Evolutionary conservation across 257 asterid species (phyloP).

Genomic region (Przewalskia tangutica): DNA sequence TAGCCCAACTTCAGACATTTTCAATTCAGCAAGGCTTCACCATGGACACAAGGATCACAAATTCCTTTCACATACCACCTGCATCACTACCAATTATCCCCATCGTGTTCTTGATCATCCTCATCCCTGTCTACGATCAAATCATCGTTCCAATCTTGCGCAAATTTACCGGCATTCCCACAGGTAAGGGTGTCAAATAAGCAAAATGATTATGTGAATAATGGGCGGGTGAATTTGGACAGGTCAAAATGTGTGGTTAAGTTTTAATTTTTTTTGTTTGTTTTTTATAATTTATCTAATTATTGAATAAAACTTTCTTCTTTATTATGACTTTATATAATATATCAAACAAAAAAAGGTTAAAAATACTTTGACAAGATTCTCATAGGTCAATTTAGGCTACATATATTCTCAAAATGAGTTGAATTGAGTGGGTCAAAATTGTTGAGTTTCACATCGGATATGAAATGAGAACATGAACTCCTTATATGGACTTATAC

Average conservation of each 20-base stretch:
- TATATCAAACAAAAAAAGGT: too few species aligned
- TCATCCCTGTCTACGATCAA: constrained; percentile 51
- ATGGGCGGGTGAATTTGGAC: too few species aligned
- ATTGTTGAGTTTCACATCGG: too few species aligned
- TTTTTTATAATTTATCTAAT: neutral
- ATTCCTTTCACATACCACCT: constrained; percentile 44
- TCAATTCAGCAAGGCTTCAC: constrained; percentile 60
- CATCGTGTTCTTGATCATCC: constrained; percentile 31
- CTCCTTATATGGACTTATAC: too few species aligned
- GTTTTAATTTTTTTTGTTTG: neutral
- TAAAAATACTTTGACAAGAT: too few species aligned
- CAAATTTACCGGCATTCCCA: constrained; percentile 48
- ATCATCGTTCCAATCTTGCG: constrained; percentile 42
- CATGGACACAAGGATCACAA: constrained; percentile 49
- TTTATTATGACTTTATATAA: too few species aligned
- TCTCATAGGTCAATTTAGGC: too few species aligned
- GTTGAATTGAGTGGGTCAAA: neutral
- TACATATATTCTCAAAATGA: neutral
- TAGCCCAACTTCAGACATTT: constrained; percentile 80
- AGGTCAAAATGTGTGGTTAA: neutral
- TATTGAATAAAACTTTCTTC: neutral
- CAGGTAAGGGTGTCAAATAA: constrained; percentile 20
- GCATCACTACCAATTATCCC: constrained; percentile 71
- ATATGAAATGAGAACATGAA: too few species aligned
- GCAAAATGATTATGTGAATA: neutral